phyloP scores from a whole-genome alignment of 106 monocot species.

The Allium sativum region DNA sequence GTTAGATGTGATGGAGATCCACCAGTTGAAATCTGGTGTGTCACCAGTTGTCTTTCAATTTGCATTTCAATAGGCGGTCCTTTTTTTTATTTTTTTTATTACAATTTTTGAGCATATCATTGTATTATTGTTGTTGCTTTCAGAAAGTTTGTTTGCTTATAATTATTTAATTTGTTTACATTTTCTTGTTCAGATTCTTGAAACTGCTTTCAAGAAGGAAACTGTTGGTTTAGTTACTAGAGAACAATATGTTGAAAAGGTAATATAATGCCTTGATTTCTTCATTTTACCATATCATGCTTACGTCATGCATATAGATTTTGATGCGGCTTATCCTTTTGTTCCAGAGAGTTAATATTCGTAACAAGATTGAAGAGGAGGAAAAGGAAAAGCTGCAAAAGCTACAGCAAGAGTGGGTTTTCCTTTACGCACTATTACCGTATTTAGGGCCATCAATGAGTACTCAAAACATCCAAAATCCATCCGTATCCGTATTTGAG shows the following conservation, averaged over 20 bases:
- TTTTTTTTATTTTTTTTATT: neutral
- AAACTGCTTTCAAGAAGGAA: conserved; percentile 99
- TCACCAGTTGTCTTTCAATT: no score
- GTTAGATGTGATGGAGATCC: no score
- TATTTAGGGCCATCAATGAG: no score
- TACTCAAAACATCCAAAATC: no score
- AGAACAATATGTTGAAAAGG: conserved; percentile 99
- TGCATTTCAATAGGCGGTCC: neutral
- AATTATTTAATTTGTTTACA: neutral
- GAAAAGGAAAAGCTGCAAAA: conserved; percentile 99
- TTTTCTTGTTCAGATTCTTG: conserved; percentile 57
- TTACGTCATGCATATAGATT: neutral
- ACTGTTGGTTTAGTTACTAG: conserved; percentile 95
- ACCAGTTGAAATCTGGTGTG: no score
- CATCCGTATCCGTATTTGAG: no score
- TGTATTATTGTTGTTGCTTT: neutral
- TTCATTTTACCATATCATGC: neutral
- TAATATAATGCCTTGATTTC: conserved; percentile 4
- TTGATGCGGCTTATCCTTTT: neutral
- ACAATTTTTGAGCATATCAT: neutral
- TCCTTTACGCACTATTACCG: no score
- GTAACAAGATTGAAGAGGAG: conserved; percentile 96
- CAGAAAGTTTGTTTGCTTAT: no score
- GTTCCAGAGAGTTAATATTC: conserved; percentile 84
- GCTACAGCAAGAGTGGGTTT: conserved; percentile 80